A percentile compares a stretch with the other conserved stretches of the same genome.
phyloP scores from a whole-genome alignment of 2,329 filamentous ascomycete species.

The Cercospora janseana region DNA sequence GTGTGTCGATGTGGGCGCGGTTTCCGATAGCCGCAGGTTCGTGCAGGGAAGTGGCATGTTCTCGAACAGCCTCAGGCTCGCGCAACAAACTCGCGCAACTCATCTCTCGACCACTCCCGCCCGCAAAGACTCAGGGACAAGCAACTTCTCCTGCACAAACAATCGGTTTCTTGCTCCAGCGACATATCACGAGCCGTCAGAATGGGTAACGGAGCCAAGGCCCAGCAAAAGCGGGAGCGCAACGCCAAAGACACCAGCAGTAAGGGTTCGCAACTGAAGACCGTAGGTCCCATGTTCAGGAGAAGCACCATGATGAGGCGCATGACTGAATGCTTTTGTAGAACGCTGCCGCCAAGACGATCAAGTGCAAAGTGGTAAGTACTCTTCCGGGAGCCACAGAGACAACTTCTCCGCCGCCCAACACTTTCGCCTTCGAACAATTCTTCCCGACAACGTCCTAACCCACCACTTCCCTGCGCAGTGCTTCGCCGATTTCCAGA shows the following conservation, averaged over 20 bases:
- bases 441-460: neutral
- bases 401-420: neutral
- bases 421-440: neutral
- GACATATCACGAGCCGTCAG: neutral
- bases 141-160: too few species aligned
- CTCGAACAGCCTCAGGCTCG: conserved; percentile 8
- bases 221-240: conserved; percentile 70
- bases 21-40: conserved; percentile 4
- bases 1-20: neutral
- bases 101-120: neutral
- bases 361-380: conserved; percentile 63
- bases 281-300: conserved; percentile 14
- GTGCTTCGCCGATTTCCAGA: conserved; percentile 76
- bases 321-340: conserved; percentile 35
- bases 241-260: conserved; percentile 60
- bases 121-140: neutral
- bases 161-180: neutral
- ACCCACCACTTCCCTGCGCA: neutral
- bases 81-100: conserved; percentile 4
- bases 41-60: conserved; percentile 2
- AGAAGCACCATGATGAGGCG: conserved; percentile 7
- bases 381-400: neutral
- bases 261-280: conserved; percentile 30
- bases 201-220: conserved; percentile 56
- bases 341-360: conserved; percentile 72